Evolutionary conservation across 2,329 filamentous ascomycete species (phyloP).

Genomic region (Pseudogymnoascus verrucosus): DNA sequence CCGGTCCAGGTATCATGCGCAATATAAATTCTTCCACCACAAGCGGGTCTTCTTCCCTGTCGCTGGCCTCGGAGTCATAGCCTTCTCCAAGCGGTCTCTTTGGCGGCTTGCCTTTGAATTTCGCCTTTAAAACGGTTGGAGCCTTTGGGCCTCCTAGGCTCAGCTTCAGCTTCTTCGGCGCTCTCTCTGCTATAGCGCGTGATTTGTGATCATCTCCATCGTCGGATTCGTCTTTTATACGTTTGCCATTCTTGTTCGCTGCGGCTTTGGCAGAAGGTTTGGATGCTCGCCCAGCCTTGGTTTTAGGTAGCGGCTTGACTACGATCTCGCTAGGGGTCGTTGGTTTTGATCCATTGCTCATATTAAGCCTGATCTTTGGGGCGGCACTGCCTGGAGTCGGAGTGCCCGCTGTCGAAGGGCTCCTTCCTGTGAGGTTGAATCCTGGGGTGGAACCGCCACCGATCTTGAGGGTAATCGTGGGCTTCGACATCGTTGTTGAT

Average conservation of each 20-base stretch:
- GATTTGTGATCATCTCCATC: constrained; percentile 37
- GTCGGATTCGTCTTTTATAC: constrained; percentile 46
- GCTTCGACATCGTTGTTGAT: constrained; percentile 19
- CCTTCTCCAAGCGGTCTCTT: constrained; percentile 71
- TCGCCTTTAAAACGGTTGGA: constrained; percentile 46
- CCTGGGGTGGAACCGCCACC: not conserved
- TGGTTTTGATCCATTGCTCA: constrained; percentile 19
- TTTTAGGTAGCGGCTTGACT: constrained; percentile 33
- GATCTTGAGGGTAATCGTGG: constrained; percentile 25
- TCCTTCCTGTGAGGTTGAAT: not conserved
- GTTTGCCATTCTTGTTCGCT: constrained; percentile 42
- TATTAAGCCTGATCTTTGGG: constrained; percentile 26
- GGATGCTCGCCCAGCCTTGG: constrained; percentile 51
- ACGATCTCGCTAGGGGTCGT: constrained; percentile 18
- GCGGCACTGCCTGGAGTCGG: constrained; percentile 25
- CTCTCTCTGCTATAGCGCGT: constrained; percentile 27
- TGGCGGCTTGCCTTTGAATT: constrained; percentile 60
- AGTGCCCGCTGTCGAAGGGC: constrained; percentile 21
- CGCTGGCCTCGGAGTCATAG: constrained; percentile 93
- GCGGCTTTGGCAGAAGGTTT: constrained; percentile 52
- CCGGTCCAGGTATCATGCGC: constrained; percentile 77
- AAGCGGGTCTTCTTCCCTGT: constrained; percentile 76
- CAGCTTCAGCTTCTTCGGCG: constrained; percentile 41
- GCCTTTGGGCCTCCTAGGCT: constrained; percentile 24
- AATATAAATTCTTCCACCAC: constrained; percentile 87